Base-by-base conservation (phyloP, 2,329 filamentous ascomycete genomes). In the Fonsecaea nubica region DNA sequence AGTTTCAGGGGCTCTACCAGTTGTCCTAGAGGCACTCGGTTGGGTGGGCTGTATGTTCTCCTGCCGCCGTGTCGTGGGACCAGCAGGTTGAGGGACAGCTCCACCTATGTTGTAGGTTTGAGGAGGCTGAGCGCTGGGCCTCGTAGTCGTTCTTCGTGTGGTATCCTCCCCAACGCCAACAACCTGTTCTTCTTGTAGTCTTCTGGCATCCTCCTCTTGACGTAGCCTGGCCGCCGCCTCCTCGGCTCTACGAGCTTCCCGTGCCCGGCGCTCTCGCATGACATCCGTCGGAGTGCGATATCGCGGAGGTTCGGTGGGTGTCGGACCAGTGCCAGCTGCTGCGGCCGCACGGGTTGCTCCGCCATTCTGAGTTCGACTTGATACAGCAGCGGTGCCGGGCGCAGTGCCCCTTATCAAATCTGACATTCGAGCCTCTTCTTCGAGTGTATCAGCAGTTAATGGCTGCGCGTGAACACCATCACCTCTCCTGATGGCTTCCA, bases 341-440 rank as follows among this genome's bases (percentile, higher is more conserved):
- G 79, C 77, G 18, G 81, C 78, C 53, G 82, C 80, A 71, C 85
- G 82, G 58, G 84, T 78, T 54, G 65, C 63, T 69, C 83, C 82
- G 71, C 86, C 87, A 83, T 88, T 87, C 73, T 81, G 81, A 53
- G 81, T 79, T 73, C 85, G 84, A 67, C 81, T 84, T 76, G 86
- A 85, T 72, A 86, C 86, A 75, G 73, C 73, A 62, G 62, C 65
- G 59, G 77, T 71, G 63, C 75, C 76, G 58, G 77, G 79, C 73
- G 84, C 82, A 70, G 83, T 81, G 74, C 83, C 83, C 76, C 87
- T 86, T 75, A 87, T 84, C 73, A 97, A 84, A 78, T 97, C 93
- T 73, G 93, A 91, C 93, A 99, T 98, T 75, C 88, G 87, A 73
- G 93, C 92, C 85, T 92, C 90, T 82, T 96, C 92, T 84, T 99